Evolutionary conservation across 1,139 yeast species (phyloP).

Genomic region (Geotrichum cucujoidarum): DNA sequence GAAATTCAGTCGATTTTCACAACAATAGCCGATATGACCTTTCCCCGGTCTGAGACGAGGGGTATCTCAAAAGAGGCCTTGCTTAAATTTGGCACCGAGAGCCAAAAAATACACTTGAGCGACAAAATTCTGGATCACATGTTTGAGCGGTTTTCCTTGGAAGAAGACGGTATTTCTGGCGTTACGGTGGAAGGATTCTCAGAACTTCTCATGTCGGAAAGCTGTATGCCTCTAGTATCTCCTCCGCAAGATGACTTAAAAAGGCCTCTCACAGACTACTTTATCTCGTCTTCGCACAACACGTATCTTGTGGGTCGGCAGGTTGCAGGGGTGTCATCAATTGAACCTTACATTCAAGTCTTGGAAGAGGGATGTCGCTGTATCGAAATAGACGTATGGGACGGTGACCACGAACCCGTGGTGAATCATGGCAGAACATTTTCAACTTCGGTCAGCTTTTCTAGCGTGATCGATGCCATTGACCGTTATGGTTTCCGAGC

Average conservation of each 20-base stretch:
- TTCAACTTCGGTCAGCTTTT: slow-evolving; percentile 65
- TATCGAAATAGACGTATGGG: slow-evolving; percentile 94
- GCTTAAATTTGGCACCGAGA: slow-evolving; percentile 42
- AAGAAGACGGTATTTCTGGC: slow-evolving; percentile 10
- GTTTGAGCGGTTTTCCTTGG: slow-evolving; percentile 14
- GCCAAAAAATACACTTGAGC: slow-evolving; percentile 40
- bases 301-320: slow-evolving; percentile 88
- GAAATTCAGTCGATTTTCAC: slow-evolving; percentile 47
- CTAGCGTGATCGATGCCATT: slow-evolving; percentile 65
- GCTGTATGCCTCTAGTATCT: slow-evolving; percentile 37
- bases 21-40: slow-evolving; percentile 19
- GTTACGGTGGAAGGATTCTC: slow-evolving; percentile 42
- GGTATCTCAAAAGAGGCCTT: slow-evolving; percentile 42
- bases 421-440: slow-evolving; percentile 88
- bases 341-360: slow-evolving; percentile 84
- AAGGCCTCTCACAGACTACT: slow-evolving; percentile 78
- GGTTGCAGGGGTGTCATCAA: slow-evolving; percentile 77
- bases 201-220: slow-evolving; percentile 49
- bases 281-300: slow-evolving; percentile 88
- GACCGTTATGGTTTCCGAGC: slow-evolving; percentile 80
- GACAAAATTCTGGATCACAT: not conserved
- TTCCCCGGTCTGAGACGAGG: slow-evolving; percentile 17
- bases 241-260: slow-evolving; percentile 46
- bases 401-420: slow-evolving; percentile 73
- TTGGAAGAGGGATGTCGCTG: slow-evolving; percentile 90